phyloP scores from a whole-genome alignment of 305 asterid genomes.

The Coffea humblotiana region DNA sequence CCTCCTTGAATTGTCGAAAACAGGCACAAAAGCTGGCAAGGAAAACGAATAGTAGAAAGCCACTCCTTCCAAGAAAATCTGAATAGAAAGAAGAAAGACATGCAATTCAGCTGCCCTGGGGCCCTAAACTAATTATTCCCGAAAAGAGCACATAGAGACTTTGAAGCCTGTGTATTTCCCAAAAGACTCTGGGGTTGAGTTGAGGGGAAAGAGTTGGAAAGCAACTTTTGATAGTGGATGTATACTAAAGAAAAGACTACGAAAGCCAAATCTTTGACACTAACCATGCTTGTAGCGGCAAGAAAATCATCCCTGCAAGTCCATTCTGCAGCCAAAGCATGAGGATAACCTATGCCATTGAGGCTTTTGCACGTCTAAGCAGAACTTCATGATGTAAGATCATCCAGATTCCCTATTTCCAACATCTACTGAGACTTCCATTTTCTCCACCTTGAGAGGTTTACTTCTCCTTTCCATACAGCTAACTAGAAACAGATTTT shows the following conservation, averaged over 20 bases:
- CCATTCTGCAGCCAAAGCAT: slow-evolving; percentile 60
- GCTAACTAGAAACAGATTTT: too few relatives aligned
- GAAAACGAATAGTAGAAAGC: slow-evolving; percentile 42
- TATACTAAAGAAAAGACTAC: slow-evolving; percentile 57
- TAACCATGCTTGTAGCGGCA: slow-evolving; percentile 58
- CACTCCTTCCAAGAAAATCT: slow-evolving; percentile 72
- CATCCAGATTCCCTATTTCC: too few relatives aligned
- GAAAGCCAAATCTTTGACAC: slow-evolving; percentile 43
- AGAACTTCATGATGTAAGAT: too few relatives aligned
- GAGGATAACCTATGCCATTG: slow-evolving; percentile 29
- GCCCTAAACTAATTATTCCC: slow-evolving; percentile 47
- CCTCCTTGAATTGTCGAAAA: slow-evolving; percentile 65
- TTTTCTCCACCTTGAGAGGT: too few relatives aligned
- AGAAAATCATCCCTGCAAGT: slow-evolving; percentile 52
- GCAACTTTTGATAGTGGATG: slow-evolving; percentile 58
- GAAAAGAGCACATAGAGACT: slow-evolving; percentile 27
- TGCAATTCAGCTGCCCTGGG: slow-evolving; percentile 67
- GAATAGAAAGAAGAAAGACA: slow-evolving; percentile 60
- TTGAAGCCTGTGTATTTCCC: slow-evolving; percentile 33
- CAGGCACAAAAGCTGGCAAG: slow-evolving; percentile 62
- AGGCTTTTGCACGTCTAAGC: background rate
- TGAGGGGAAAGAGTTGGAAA: slow-evolving; percentile 39
- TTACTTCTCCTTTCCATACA: too few relatives aligned
- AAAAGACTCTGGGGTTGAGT: slow-evolving; percentile 40
- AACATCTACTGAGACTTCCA: too few relatives aligned